A percentile compares a stretch with the other conserved stretches of the same genome.
These are phyloP conservation scores for Boletales sp. DNA, from an alignment of 768 basidiomycete species.

Conservation along the genomic window DNA sequence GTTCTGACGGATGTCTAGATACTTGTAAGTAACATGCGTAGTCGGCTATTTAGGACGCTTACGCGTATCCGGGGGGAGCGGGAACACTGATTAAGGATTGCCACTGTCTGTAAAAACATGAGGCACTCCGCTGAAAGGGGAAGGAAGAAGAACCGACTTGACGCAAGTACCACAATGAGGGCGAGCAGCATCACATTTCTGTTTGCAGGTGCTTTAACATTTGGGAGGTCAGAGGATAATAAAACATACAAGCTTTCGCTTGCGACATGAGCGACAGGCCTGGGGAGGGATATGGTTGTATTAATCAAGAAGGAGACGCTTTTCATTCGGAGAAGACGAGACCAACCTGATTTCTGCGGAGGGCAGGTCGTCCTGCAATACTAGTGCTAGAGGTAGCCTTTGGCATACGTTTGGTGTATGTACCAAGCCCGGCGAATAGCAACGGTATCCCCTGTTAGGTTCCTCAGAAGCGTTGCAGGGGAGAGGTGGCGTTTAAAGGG, in stretches of 20 bases:
- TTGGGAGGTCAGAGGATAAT: neutral
- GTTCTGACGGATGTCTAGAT: constrained; percentile 76
- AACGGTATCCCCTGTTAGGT: constrained; percentile 2
- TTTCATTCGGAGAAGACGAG: neutral
- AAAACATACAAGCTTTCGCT: constrained; percentile 70
- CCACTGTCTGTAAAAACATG: constrained; percentile 58
- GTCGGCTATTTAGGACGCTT: constrained; percentile 24
- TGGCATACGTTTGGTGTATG: constrained; percentile 49
- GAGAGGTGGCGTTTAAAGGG: neutral
- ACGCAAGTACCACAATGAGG: constrained; percentile 84
- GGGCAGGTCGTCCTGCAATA: constrained; percentile 51
- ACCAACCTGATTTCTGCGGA: constrained; percentile 74
- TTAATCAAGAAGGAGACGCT: constrained; percentile 3
- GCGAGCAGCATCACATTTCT: constrained; percentile 89
- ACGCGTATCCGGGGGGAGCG: constrained; percentile 84
- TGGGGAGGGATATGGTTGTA: constrained; percentile 23
- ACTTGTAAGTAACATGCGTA: constrained; percentile 4
- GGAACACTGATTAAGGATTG: constrained; percentile 79
- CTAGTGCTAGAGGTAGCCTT: constrained; percentile 44
- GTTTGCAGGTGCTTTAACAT: constrained; percentile 6
- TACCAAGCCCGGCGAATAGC: neutral
- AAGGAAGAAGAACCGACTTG: constrained; percentile 50
- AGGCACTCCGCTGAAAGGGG: constrained; percentile 1
- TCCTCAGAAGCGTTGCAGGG: neutral
- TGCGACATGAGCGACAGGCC: constrained; percentile 82